Percentiles rank a stretch among this genome's conserved stretches.
These are phyloP conservation scores for Colletotrichum viniferum DNA, from an alignment of 2,329 filamentous ascomycete genomes.

Conservation along the genomic window DNA sequence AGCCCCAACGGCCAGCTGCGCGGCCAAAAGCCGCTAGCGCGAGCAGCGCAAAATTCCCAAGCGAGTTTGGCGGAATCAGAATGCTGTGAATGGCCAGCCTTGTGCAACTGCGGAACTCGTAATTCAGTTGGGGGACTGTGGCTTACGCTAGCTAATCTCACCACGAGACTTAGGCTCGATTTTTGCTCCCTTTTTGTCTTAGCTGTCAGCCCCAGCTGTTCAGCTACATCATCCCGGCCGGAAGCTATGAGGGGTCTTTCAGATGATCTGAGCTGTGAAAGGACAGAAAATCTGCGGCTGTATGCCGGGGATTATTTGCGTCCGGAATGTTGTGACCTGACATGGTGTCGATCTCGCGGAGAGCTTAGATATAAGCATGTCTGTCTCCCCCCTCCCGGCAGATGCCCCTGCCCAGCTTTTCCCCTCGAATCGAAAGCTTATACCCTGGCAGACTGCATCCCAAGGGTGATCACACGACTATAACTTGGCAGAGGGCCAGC, in stretches of 20 bases:
- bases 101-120: background rate
- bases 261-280: background rate
- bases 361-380: background rate
- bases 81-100: constrained; percentile 6
- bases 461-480: background rate
- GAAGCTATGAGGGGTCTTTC: background rate
- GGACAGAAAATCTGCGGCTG: background rate
- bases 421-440: background rate
- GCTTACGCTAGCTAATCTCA: background rate
- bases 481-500: background rate
- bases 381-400: background rate
- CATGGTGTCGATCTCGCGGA: background rate
- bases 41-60: background rate
- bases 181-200: background rate
- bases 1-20: background rate
- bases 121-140: background rate
- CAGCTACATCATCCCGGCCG: background rate
- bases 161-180: background rate
- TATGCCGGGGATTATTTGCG: background rate
- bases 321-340: background rate
- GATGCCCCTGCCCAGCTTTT: background rate
- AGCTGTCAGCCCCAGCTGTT: constrained; percentile 3
- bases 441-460: background rate
- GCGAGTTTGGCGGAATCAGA: background rate
- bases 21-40: background rate